Base-by-base conservation (phyloP, 371 early-diverging fungal species). In the Apophysomyces ossiformis region DNA sequence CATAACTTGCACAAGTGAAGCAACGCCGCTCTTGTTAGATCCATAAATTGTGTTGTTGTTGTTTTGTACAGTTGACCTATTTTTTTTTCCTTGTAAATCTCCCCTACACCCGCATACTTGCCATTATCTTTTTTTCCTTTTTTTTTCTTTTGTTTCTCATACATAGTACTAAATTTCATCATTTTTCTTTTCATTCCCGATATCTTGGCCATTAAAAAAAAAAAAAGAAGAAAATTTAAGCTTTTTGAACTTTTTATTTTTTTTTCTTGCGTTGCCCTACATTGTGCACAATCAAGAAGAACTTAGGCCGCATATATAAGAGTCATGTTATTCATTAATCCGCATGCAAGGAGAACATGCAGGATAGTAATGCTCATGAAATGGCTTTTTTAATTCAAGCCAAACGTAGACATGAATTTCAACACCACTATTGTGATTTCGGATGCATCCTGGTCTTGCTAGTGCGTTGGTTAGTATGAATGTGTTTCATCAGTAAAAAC, bases 1-100 rank as follows among this genome's bases (percentile, higher is more conserved):
- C 73, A 86, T 50, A 18, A 50, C 54, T 21, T 50, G 54, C 54
- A 50, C 54, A n/a, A 50, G 54, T 21, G 54, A 50, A 50, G 54
- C 54, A 21, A 50, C 54, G 21, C 54, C 54, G 21, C 54, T 50
- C 18, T 21, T 50, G 54, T 21, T 50, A 50, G 54, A 50, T 50
- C 54, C 54, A 50, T 50, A 50, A 50, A 26, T 26, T 26, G 32
- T 26, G 32, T 26, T 26, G 32, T 26, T 26, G 32, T 26, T 26
- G 32, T 26, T 26, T 26, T 26, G 32, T 26, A 26, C 32, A 26
- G 32, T 50, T 50, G 54, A 21, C 26, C 54, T 21, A 26, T 50
- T n/a, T 21, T n/a, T 32, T 21, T 50, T 50, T 50, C 35, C 9
- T 21, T 50, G 54, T 50, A 50, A 50, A 50, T 50, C 54, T 32